A percentile compares a stretch with the other conserved stretches of the same genome.
Evolutionary conservation across 352 stramenopile genomes (phyloP).

Genomic region (Nothophytophthora sp.): DNA sequence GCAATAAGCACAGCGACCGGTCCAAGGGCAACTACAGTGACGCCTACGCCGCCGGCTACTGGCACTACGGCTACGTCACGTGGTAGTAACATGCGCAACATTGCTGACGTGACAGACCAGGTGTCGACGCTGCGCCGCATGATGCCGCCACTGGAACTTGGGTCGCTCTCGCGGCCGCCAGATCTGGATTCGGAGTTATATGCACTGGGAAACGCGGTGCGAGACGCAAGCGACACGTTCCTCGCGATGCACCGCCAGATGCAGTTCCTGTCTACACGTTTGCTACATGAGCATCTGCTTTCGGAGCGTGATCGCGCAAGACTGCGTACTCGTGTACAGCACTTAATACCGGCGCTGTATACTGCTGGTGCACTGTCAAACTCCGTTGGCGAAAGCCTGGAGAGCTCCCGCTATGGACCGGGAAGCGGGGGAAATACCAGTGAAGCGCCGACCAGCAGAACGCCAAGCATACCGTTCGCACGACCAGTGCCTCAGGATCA

Average conservation of each 20-base stretch:
- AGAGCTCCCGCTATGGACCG: background rate
- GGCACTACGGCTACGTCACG: background rate
- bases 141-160: slow-evolving; percentile 28
- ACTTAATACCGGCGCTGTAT: slow-evolving; percentile 23
- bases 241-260: slow-evolving; percentile 38
- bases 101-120: slow-evolving; percentile 12
- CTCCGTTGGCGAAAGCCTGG: background rate
- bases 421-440: background rate
- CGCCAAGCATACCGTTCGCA: background rate
- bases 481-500: background rate
- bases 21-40: too few relatives aligned
- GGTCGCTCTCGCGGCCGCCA: slow-evolving; percentile 16
- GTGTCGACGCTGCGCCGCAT: slow-evolving; percentile 20
- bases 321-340: slow-evolving; percentile 21
- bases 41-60: too few relatives aligned
- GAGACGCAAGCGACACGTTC: slow-evolving; percentile 34
- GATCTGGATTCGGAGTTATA: slow-evolving; percentile 31
- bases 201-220: slow-evolving; percentile 24
- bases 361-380: slow-evolving; percentile 9
- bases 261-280: slow-evolving; percentile 24
- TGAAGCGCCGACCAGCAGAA: background rate
- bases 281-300: slow-evolving; percentile 27
- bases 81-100: background rate
- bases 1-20: too few relatives aligned
- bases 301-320: slow-evolving; percentile 18